These are phyloP conservation scores for Fusarium temperatum DNA, from an alignment of 2,329 filamentous ascomycete genomes.

Conservation along the genomic window DNA sequence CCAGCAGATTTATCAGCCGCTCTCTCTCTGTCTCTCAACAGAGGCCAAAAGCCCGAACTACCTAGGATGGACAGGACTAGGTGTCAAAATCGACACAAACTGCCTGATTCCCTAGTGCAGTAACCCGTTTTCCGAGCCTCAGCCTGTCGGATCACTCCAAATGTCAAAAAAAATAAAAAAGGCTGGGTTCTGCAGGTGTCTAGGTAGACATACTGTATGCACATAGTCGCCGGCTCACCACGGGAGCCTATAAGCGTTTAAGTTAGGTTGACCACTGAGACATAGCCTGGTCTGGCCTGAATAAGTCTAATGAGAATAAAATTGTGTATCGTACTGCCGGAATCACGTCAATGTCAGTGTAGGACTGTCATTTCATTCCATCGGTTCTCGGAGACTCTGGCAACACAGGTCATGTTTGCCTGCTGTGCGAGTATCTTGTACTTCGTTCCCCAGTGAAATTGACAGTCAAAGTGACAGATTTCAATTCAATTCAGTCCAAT, in stretches of 20 bases:
- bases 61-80: background rate
- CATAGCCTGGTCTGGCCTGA: conserved; percentile 8
- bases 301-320: background rate
- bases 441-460: conserved; percentile 8
- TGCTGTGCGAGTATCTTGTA: conserved; percentile 24
- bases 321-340: conserved; percentile 27
- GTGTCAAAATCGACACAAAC: conserved; percentile 22
- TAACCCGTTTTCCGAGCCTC: conserved; percentile 9
- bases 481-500: background rate
- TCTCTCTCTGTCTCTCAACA: background rate
- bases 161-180: background rate
- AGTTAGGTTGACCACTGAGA: background rate
- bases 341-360: conserved; percentile 12
- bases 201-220: background rate
- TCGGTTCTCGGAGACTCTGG: conserved; percentile 15
- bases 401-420: background rate
- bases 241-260: conserved; percentile 26
- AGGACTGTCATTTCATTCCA: background rate
- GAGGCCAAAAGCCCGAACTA: background rate
- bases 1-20: conserved; percentile 44
- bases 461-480: background rate
- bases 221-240: conserved; percentile 6
- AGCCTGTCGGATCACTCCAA: conserved; percentile 31
- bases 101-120: conserved; percentile 25
- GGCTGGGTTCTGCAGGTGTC: conserved; percentile 28